These are phyloP conservation scores for Lecanicillium sp. DNA, from an alignment of 2,329 filamentous ascomycete genomes.

Conservation along the genomic window DNA sequence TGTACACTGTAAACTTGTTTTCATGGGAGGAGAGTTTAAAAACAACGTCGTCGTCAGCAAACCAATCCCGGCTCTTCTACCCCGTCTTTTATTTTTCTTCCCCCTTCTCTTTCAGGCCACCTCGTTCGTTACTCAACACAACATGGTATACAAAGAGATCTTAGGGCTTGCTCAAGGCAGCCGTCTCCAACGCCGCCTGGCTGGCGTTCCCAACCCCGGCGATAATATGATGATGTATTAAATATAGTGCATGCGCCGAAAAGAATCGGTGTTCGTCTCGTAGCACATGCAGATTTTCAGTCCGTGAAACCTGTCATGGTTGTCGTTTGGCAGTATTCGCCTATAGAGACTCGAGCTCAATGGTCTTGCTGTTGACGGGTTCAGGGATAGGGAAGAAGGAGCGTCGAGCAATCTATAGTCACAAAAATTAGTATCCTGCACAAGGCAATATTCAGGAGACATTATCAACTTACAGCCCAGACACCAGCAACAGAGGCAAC, in stretches of 20 bases:
- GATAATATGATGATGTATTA: conserved; percentile 1
- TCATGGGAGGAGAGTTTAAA: conserved; percentile 43
- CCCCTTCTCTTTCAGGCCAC: conserved; percentile 2
- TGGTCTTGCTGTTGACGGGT: conserved; percentile 12
- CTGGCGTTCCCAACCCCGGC: background rate
- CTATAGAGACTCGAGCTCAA: conserved; percentile 10
- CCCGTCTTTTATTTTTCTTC: conserved; percentile 4
- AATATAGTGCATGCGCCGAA: no score
- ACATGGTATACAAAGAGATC: conserved; percentile 7
- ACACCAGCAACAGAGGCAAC: conserved; percentile 77
- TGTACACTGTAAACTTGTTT: conserved; percentile 35
- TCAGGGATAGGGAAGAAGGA: conserved; percentile 34
- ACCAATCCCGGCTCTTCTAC: background rate
- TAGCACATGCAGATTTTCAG: background rate
- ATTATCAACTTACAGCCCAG: conserved; percentile 70
- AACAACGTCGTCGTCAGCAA: conserved; percentile 32
- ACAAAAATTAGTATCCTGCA: conserved; percentile 3
- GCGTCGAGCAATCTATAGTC: conserved; percentile 26
- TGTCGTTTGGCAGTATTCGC: no score
- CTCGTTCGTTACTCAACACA: background rate
- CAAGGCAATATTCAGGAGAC: conserved; percentile 2
- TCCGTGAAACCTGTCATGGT: background rate
- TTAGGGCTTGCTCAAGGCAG: no score
- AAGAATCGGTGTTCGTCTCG: background rate
- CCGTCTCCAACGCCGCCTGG: background rate